Base-by-base conservation (phyloP, 2,329 filamentous ascomycete genomes). In the Lachnellula cervina region DNA sequence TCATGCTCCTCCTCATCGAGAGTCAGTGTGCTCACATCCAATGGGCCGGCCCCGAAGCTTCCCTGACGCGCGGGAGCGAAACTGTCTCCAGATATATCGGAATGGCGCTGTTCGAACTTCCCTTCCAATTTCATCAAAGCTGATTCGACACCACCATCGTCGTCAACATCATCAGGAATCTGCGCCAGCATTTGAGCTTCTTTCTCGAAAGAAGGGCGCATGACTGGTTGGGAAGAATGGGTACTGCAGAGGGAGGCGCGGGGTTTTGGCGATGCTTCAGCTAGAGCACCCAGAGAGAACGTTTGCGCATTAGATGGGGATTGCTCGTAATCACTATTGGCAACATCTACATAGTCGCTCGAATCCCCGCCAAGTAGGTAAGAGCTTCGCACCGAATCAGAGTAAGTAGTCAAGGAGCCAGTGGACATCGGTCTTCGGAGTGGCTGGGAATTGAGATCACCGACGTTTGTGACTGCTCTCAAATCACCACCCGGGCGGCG, bases 41-140 rank as follows among this genome's bases (percentile, higher is more conserved):
- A 52, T 16, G 60, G 56, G 16, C 53, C 42, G 25, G 42, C 55
- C 14, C 66, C 68, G 56, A 69, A 70, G 44, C 68, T 70, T 40
- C 64, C 61, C 16, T 51, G 56, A 28, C 56, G 54, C 14, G 47
- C 57, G 25, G 42, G 16, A 25, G 50, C 19, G 23, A 59, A 50
- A 40, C 54, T 51, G 17, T 57, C 51, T 9, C 37, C 46, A 14
- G 65, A 68, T 14, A 55, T 45, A 49, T 69, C 61, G 21, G 68
- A 68, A 16, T 62, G 62, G 40, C 70, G 82, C 63, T 79, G 84
- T 68, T 87, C 80, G 64, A 87, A 94, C 63, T 84, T 93, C 9
- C 94, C 94, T 74, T 99, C 94, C 0, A 99, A 79, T 67, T 97
- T 99, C 64, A 92, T 74, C 50, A 99, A 72, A 0, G 94, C 90